phyloP scores from a whole-genome alignment of 768 basidiomycete genomes.

The Daedaleopsis sinensis region DNA sequence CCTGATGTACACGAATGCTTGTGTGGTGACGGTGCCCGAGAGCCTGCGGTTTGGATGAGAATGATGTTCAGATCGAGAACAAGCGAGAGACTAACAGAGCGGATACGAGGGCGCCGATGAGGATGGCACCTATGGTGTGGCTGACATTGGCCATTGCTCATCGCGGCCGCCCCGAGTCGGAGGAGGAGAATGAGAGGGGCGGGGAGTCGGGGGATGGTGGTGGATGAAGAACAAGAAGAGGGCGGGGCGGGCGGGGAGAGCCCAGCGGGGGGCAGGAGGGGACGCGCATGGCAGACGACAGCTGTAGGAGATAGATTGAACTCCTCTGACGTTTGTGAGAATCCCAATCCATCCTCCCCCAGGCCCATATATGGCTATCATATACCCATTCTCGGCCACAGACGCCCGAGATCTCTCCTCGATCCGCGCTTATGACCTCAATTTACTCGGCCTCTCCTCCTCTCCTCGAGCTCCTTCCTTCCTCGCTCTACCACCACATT shows the following conservation, averaged over 20 bases:
- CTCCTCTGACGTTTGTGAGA: constrained; percentile 23
- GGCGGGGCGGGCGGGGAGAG: constrained; percentile 5
- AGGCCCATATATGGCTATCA: constrained; percentile 12
- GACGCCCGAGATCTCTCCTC: neutral
- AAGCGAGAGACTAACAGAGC: constrained; percentile 18
- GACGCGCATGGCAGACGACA: neutral
- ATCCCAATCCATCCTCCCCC: neutral
- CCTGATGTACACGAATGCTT: constrained; percentile 20
- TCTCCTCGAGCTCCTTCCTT: too few relatives aligned
- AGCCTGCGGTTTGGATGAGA: constrained; percentile 7
- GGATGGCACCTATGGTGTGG: constrained; percentile 24
- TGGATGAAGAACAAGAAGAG: constrained; percentile 2
- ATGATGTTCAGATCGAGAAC: neutral
- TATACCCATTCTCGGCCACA: constrained; percentile 11
- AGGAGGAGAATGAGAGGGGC: neutral
- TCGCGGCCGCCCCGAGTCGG: constrained; percentile 13
- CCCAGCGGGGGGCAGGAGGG: neutral
- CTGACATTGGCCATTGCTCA: constrained; percentile 18
- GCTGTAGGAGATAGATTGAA: constrained; percentile 17
- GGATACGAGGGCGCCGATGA: constrained; percentile 23
- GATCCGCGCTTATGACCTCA: too few relatives aligned
- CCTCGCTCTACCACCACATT: too few relatives aligned
- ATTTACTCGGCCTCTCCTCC: too few relatives aligned
- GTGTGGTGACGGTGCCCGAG: constrained; percentile 24
- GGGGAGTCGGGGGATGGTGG: neutral